Base-by-base conservation (phyloP, 805 yeast species). In the Saturnispora ahearnii region DNA sequence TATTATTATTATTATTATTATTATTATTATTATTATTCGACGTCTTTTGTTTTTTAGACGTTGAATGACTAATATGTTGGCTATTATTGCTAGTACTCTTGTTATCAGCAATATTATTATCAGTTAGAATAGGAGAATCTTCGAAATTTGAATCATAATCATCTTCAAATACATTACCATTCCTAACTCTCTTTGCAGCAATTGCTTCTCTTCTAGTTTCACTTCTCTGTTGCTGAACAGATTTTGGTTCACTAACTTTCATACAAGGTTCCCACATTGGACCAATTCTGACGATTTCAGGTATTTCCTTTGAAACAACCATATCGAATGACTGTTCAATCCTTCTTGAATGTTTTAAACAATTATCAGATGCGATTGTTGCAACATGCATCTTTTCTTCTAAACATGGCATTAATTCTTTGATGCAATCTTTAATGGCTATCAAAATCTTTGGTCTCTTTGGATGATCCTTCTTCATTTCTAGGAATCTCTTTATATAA, bases 311-410 rank as follows among this genome's bases (percentile, higher is more conserved):
- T 58, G 81, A 79, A 50, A 76, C 70, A 44, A 84, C 68, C 26
- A 91, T 84, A 44, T 84, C 85, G 69, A 79, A 90, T 61, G 87
- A 95, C 57, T 84, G 79, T 61, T 90, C 86, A 55, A 93, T 74
- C 46, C 97, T 73, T 46, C 73, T 74, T 49, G 87, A 68, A 59
- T 87, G 85, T 51, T 82, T 79, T 30, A 74, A 69, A 43, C 89
- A 74, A 11, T 82, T 75, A 58, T 90, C 97, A 30, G 87, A 76
- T 22, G 97, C 96, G 37, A 87, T 82, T 1, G 91, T 83, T 4
- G 97, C 91, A 40, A 93, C 96, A 64, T 91, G 97, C 95, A 93
- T 88, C 67, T 93, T 93, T 64, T 93, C 97, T 63, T 91, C 98
- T 49, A 91, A 68, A 53, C 96, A 87, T 0, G 98, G 97, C 71